Evolutionary conservation across 2,329 filamentous ascomycete genomes (phyloP).

Genomic region (Bipolaris zeicola): DNA sequence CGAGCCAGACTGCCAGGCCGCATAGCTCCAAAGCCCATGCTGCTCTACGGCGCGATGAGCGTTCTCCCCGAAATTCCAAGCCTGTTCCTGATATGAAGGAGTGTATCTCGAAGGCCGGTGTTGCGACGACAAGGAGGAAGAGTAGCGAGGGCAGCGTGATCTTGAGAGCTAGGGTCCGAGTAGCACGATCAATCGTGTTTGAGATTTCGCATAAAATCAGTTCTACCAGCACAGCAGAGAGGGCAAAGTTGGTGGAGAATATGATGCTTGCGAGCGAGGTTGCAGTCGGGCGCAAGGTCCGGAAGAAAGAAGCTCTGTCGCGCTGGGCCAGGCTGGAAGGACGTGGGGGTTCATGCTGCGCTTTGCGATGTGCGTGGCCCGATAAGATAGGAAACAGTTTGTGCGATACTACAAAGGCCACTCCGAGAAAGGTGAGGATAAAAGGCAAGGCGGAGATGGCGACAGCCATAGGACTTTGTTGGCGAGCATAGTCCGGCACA

Average conservation of each 20-base stretch:
- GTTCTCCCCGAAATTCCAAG: slow-evolving; percentile 65
- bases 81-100: slow-evolving; percentile 63
- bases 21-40: slow-evolving; percentile 68
- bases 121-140: slow-evolving; percentile 72
- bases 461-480: slow-evolving; percentile 55
- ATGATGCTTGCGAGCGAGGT: slow-evolving; percentile 62
- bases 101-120: slow-evolving; percentile 80
- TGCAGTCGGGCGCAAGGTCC: slow-evolving; percentile 48
- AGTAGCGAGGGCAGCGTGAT: slow-evolving; percentile 73
- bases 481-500: slow-evolving; percentile 57
- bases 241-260: slow-evolving; percentile 77
- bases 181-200: slow-evolving; percentile 70
- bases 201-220: slow-evolving; percentile 85
- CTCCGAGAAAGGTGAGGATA: slow-evolving; percentile 69
- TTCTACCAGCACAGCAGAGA: slow-evolving; percentile 78
- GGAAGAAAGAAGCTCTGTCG: slow-evolving; percentile 30
- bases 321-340: slow-evolving; percentile 53
- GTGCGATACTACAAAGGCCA: slow-evolving; percentile 66
- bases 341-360: slow-evolving; percentile 66
- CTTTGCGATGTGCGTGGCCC: slow-evolving; percentile 60
- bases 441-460: slow-evolving; percentile 71
- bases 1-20: slow-evolving; percentile 72
- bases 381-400: slow-evolving; percentile 77
- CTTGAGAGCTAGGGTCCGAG: slow-evolving; percentile 70
- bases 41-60: slow-evolving; percentile 62